Conservation (phyloP, 1,284 basidiomycete species). For the Ceraceosorus bombacis region DNA sequence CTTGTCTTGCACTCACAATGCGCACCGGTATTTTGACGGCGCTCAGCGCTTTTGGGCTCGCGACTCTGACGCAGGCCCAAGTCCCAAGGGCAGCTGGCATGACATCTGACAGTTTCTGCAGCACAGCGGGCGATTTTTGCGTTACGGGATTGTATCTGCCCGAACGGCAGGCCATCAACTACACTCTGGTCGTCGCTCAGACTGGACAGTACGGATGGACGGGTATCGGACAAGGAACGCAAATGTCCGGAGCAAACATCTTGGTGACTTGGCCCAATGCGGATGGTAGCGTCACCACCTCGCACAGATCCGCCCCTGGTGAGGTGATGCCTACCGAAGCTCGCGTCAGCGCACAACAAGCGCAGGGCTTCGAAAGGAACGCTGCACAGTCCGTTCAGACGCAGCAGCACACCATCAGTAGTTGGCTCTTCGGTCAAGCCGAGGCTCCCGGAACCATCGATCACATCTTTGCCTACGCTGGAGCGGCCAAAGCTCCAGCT, state of each 20-base stretch:
- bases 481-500: constrained; percentile 20
- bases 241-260: constrained; percentile 6
- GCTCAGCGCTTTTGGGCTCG: too few relatives aligned
- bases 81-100: neutral
- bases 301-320: constrained; percentile 5
- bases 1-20: too few relatives aligned
- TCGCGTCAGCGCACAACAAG: neutral
- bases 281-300: neutral
- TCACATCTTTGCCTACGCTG: constrained; percentile 25
- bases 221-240: constrained; percentile 1
- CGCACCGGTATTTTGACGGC: too few relatives aligned
- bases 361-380: neutral
- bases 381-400: constrained; percentile 43
- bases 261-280: constrained; percentile 7
- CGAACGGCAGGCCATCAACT: constrained; percentile 20
- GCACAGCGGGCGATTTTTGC: constrained; percentile 11
- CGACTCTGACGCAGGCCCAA: neutral
- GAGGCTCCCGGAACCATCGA: constrained; percentile 14
- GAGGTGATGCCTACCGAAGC: neutral
- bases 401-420: constrained; percentile 29
- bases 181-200: constrained; percentile 22
- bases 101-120: neutral
- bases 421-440: constrained; percentile 26
- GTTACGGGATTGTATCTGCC: constrained; percentile 25
- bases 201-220: constrained; percentile 5